Evolutionary conservation across 2,329 filamentous ascomycete species (phyloP), one percentile per base, ranked within the genome.

Genomic region (Teratosphaeria gauchensis): DNA sequence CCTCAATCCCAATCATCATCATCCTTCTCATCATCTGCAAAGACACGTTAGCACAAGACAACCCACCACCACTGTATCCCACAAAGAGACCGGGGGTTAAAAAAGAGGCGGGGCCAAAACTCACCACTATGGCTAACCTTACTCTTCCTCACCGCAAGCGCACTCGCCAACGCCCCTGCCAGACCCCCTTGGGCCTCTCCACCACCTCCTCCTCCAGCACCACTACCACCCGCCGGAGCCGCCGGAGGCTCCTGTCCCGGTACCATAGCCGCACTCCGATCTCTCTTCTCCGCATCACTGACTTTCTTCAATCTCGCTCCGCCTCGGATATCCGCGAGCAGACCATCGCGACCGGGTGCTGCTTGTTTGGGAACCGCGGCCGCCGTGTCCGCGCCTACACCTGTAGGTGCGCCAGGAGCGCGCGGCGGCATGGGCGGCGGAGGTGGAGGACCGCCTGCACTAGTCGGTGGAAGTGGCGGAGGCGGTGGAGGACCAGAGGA

Each of bases 51-150:
- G 69, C 59, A 67, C 38, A 16, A 46, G 16, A 2, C 11, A 2
- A 1, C 38, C 16, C 33, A 35, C 33, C 33, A 35, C 2, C 8
- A 35, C 8, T 6, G 7, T 6, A 35, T 35, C 8, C 33, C 8
- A 9, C 14, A 35, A 35, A 14, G 33, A 46, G 52, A 14, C 14
- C 21, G 55, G 28, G 31, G 28, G 31, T 52, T 12, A 56, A 8
- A 51, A 24, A 31, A 14, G 21, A 35, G 3, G 24, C 24, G 56
- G 24, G 56, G 68, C 67, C 7, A 19, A 56, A 55, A 87, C 89
- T 84, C 84, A 96, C 92, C 92, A 80, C 90, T 95, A 73, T 89
- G 87, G 76, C 89, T 90, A 72, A 96, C 92, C 80, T 95, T 96
- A 74, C 90, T 85, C 79, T 96, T 96, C 73, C 92, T 82, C 76